Conservation (phyloP, 2,329 filamentous ascomycete species). For the Paecilomyces formosus region DNA sequence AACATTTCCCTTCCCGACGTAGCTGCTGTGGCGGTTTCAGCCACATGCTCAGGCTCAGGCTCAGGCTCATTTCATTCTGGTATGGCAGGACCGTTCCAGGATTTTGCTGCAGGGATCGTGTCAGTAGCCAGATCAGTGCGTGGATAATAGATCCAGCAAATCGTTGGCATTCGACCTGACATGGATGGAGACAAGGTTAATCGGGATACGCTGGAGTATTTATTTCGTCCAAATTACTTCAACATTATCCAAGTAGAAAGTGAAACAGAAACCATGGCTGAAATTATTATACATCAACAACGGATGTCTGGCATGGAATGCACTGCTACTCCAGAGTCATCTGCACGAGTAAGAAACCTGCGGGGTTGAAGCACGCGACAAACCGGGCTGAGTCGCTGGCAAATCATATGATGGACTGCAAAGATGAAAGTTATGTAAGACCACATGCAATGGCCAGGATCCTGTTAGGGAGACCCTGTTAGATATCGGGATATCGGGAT, state of each 20-base stretch:
- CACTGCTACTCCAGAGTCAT: not conserved
- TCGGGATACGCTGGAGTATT: not conserved
- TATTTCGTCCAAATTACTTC: not conserved
- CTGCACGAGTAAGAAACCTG: not conserved
- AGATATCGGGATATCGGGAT: not conserved
- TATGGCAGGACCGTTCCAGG: not conserved
- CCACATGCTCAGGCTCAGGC: not conserved
- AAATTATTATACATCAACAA: not conserved
- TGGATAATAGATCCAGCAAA: not conserved
- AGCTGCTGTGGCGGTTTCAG: not conserved
- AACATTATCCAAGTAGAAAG: not conserved
- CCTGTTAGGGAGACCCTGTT: not conserved
- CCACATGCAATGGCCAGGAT: not conserved
- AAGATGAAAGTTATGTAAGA: not conserved
- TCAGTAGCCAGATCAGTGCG: not conserved
- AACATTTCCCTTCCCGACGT: not conserved
- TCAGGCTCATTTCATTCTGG: not conserved
- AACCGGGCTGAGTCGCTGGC: not conserved
- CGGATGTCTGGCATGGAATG: not conserved
- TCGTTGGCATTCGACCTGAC: not conserved
- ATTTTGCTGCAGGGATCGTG: not conserved
- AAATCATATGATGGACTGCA: not conserved
- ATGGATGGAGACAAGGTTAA: not conserved
- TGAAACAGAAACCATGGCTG: not conserved
- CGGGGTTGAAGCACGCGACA: not conserved